Base-by-base conservation (phyloP, 2,329 filamentous ascomycete genomes). In the Neofusicoccum sp. region DNA sequence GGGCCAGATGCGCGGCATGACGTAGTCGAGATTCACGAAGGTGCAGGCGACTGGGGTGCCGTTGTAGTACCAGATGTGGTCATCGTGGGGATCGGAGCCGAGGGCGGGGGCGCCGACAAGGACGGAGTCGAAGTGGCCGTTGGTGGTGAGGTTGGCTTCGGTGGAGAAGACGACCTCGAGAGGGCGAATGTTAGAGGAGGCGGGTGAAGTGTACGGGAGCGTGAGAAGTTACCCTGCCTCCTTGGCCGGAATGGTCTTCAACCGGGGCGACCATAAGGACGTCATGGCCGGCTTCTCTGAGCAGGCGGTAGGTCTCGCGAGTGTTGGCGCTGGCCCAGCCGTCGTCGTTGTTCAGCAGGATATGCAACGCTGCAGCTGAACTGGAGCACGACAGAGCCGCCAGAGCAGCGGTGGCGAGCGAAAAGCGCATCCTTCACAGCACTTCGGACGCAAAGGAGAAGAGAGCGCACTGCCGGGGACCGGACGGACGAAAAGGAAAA, bases 21-120 rank as follows among this genome's bases (percentile, higher is more conserved):
- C 80, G 45, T 81, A 84, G 72, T 85, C 82, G 5, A 85, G 75
- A 1, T 78, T 82, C 4, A 86, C 80, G 61, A 84, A 81, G 1
- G 81, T 82, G 65, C 80, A 82, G 0, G 82, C 79, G 0, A 81
- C 81, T 0, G 84, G 82, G 0, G 83, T 86, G 24, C 83, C 83
- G 58, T 85, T 83, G 71, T 85, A 86, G 67, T 86, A 85, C 81
- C 81, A 86, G 64, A 86, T 83, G 62, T 83, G 77, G 57, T 73
- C 73, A 61, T 85, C 80, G 20, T 70, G 67, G 11, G 81, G 82
- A 64, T 85, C 82, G 14, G 71, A 74, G 47, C 84, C 83, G 26
- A 83, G 62, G 0, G 79, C 78, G 3, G 80, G 79, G 0, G 77
- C 73, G 4, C 81, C 80, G 2, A 75, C 71, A 38, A 78, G 78